Base-by-base conservation (phyloP, 2,329 filamentous ascomycete species). In the Verruconis gallopava region DNA sequence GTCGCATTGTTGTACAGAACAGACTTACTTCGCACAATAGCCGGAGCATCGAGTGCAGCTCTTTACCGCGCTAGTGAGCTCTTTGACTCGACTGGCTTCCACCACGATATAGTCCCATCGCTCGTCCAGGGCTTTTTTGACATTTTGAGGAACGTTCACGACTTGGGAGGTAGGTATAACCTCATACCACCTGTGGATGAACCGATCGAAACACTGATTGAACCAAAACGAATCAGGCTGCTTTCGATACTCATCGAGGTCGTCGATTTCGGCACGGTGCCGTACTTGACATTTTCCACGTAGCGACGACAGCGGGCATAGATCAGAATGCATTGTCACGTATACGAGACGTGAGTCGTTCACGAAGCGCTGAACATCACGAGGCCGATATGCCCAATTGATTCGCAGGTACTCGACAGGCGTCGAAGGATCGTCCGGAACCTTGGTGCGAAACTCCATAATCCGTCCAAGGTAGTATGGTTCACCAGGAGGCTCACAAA, bases 321-420 rank as follows among this genome's bases (percentile, higher is more conserved):
- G 81, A 66, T 98, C 91, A 19, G 91, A 96, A 63, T 98, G 91
- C 91, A 98, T 98, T 21, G 91, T 94, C 48, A 86, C 89, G 63
- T 89, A 95, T 40, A 98, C 77, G 53, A 89, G 71, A 47, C 91
- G 82, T 46, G 84, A 89, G 68, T 98, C 91, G 59, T 83, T 81
- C 51, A 84, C 81, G 65, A 88, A 91, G 52, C 88, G 84, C 51
- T 85, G 84, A 56, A 96, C 93, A 64, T 98, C 91, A 62, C 91
- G 86, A 44, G 91, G 89, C 32, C 91, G 79, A 61, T 96, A 96
- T 63, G 89, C 95, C 91, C 91, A 98, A 65, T 98, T 98, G 56
- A 96, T 83, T 51, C 88, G 81, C 53, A 98, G 64, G 33, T 85
- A 78, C 57, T 95, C 89, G 49, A 98, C 78, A 1, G 82, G 79